Evolutionary conservation across 2,329 filamentous ascomycete species (phyloP), one percentile per base, ranked within the genome.

Genomic region (Aspergillus novofumigatus): DNA sequence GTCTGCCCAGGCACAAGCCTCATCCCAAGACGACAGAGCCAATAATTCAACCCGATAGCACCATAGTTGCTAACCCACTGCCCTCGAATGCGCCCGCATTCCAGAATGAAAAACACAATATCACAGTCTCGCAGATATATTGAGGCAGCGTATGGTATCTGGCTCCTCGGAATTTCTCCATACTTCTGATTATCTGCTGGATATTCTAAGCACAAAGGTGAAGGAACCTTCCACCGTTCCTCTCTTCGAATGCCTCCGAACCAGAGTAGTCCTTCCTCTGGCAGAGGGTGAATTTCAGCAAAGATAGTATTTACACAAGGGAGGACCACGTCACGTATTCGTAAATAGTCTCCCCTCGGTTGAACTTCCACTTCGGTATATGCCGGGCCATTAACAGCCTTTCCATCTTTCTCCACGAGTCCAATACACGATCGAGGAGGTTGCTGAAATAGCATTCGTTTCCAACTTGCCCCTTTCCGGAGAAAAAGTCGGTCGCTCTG

Each of bases 401-500:
- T 41, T 41, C 35, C 35, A 54, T 49, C 29, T 20, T 49, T 49
- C 45, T 54, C 52, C 20, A 54, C 21, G 2, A 54, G n/a, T 49
- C 52, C 52, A 20, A 54, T 42, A n/a, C 25, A 42, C 10, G 52
- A 54, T 28, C 45, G 52, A 45, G 50, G 54, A 42, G 51, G 54
- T 50, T 56, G 44, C 49, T 53, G 51, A 29, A 56, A 52, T 25
- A 56, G 41, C 54, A 53, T 56, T 44, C 25, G 44, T 23, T 28
- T 20, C 54, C 54, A 56, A 50, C 50, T 56, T 44, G 54, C 54
- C n/a, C 35, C 45, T 23, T 53, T 21, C 14, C 42, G 54, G 17
- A 56, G 42, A 53, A 53, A 56, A 29, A 25, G 32, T 49, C 42
- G 32, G 20, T 52, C 32, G 6, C 23, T 32, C 6, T 45, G 26